These are phyloP conservation scores for Oryza rufipogon DNA, from an alignment of 176 grass and related monocot species.

Conservation along the genomic window DNA sequence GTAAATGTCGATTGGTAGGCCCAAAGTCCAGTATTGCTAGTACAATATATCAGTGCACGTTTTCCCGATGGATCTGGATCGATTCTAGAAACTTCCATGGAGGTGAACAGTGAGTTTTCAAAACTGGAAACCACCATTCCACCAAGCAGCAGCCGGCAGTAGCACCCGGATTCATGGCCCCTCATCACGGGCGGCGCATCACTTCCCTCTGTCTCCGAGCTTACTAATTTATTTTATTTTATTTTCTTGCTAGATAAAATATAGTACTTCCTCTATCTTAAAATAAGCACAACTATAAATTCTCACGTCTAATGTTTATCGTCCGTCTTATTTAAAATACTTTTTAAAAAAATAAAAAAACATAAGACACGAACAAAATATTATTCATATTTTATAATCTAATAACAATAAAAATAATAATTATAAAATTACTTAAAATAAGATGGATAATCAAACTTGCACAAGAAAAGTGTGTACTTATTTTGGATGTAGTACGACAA, in stretches of 20 bases:
- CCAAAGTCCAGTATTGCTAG: neutral
- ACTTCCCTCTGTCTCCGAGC: neutral
- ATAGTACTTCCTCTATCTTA: neutral
- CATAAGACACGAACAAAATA: too few relatives aligned
- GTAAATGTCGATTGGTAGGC: neutral
- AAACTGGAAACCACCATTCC: slow-evolving; percentile 35
- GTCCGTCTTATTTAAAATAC: too few relatives aligned
- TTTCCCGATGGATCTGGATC: neutral
- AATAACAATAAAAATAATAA: too few relatives aligned
- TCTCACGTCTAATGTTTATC: too few relatives aligned
- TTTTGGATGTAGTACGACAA: too few relatives aligned
- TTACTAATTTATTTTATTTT: neutral
- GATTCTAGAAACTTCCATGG: slow-evolving; percentile 33
- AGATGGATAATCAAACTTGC: too few relatives aligned
- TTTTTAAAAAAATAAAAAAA: too few relatives aligned
- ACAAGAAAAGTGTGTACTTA: too few relatives aligned
- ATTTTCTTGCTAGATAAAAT: neutral
- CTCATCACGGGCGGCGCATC: neutral
- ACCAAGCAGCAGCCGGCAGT: neutral
- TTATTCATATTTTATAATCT: too few relatives aligned
- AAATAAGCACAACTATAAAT: too few relatives aligned
- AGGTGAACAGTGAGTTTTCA: neutral
- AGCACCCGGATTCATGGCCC: slow-evolving; percentile 33
- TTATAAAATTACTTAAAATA: too few relatives aligned
- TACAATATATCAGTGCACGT: neutral